Evolutionary conservation across 257 asterid species (phyloP).

Genomic region (Ajuga chamaepitys): DNA sequence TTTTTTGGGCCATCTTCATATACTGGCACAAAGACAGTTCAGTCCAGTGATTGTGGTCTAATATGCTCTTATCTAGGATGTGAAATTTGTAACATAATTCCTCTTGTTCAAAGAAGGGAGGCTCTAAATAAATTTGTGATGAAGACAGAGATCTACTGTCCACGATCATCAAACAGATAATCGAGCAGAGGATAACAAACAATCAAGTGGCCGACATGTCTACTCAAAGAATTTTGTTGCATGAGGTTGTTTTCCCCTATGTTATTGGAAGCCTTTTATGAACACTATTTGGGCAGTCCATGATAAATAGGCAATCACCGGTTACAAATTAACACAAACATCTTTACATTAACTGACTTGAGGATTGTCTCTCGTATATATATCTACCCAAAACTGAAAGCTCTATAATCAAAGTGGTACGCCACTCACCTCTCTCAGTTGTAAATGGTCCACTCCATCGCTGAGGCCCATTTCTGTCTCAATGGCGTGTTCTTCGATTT

Average conservation of each 20-base stretch:
- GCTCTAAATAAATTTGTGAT: not conserved
- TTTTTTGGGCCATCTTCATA: no score
- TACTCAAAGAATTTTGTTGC: no score
- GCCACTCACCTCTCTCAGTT: constrained; percentile 38
- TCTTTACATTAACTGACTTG: not conserved
- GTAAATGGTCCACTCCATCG: constrained; percentile 25
- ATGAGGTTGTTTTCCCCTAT: not conserved
- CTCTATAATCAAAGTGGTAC: not conserved
- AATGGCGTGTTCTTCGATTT: constrained; percentile 51
- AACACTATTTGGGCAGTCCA: not conserved
- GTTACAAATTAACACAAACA: not conserved
- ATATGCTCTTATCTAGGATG: not conserved
- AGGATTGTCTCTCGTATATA: not conserved
- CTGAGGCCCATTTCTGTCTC: constrained; percentile 30
- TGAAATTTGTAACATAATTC: not conserved
- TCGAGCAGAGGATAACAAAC: no score
- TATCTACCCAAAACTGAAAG: not conserved
- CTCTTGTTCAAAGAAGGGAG: no score
- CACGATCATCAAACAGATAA: no score
- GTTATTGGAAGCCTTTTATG: no score
- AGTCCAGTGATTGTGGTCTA: no score
- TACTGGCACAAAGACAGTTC: no score
- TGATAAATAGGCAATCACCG: not conserved
- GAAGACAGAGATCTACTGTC: not conserved
- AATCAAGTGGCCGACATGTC: not conserved